Conservation (phyloP, 1,284 basidiomycete species). For the Boletus chippewaensis region DNA sequence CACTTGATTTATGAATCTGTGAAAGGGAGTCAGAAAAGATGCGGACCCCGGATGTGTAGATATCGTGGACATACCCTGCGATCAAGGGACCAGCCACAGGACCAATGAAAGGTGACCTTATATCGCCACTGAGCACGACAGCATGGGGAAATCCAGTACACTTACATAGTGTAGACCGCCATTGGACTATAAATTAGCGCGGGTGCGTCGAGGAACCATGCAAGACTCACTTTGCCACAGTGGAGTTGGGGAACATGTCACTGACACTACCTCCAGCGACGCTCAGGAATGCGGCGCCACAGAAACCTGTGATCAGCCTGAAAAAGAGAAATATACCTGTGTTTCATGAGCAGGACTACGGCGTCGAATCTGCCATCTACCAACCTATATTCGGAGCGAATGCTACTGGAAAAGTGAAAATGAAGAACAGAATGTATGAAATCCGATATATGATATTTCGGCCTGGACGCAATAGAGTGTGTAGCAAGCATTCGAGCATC, state of each 20-base stretch:
- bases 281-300: slow-evolving; percentile 68
- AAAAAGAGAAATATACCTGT: slow-evolving; percentile 43
- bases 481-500: slow-evolving; percentile 25
- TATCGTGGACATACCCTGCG: slow-evolving; percentile 42
- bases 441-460: slow-evolving; percentile 47
- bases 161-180: slow-evolving; percentile 59
- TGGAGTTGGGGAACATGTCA: slow-evolving; percentile 61
- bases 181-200: slow-evolving; percentile 50
- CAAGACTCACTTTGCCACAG: slow-evolving; percentile 56
- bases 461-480: slow-evolving; percentile 51
- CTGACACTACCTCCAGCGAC: slow-evolving; percentile 77
- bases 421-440: slow-evolving; percentile 45
- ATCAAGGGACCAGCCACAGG: slow-evolving; percentile 64
- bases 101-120: slow-evolving; percentile 60
- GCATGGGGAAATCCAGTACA: neutral
- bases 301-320: slow-evolving; percentile 51
- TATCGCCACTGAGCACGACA: neutral
- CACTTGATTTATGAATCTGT: slow-evolving; percentile 42
- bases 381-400: slow-evolving; percentile 56
- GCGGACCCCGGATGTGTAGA: neutral
- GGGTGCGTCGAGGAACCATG: neutral
- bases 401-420: slow-evolving; percentile 59
- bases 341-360: neutral
- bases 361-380: slow-evolving; percentile 7
- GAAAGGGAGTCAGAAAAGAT: neutral